These are phyloP conservation scores for Syzygium aromaticum DNA, from an alignment of 345 rosid genomes.

Conservation along the genomic window DNA sequence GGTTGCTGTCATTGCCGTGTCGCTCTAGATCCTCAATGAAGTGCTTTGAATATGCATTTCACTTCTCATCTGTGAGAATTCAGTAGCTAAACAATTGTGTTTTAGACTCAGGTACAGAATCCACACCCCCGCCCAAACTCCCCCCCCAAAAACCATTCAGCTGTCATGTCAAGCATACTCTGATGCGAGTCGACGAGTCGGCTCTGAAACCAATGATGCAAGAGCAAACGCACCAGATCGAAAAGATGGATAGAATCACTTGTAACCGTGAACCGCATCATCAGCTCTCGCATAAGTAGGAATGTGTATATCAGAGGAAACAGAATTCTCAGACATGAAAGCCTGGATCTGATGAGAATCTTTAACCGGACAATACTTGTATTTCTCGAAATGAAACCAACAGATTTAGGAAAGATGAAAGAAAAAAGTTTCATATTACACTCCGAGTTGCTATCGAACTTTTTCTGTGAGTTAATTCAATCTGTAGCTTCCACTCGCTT, in stretches of 20 bases:
- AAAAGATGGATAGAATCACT: neutral
- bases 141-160: neutral
- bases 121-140: too few relatives aligned
- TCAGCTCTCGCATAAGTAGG: neutral
- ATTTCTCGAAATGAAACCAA: neutral
- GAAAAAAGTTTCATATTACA: neutral
- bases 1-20: neutral
- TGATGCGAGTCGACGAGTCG: neutral
- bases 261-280: neutral
- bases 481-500: conserved; percentile 22
- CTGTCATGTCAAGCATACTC: neutral
- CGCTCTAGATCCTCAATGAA: neutral
- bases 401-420: neutral
- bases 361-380: neutral
- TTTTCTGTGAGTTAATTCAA: neutral
- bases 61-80: neutral
- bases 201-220: neutral
- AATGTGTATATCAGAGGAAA: neutral
- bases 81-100: neutral
- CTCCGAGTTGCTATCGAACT: neutral
- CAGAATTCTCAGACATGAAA: neutral
- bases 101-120: neutral
- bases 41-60: neutral
- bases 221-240: neutral
- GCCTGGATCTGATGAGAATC: neutral